Conservation (phyloP, 139 green algal genomes). For the Closterium sp. region DNA sequence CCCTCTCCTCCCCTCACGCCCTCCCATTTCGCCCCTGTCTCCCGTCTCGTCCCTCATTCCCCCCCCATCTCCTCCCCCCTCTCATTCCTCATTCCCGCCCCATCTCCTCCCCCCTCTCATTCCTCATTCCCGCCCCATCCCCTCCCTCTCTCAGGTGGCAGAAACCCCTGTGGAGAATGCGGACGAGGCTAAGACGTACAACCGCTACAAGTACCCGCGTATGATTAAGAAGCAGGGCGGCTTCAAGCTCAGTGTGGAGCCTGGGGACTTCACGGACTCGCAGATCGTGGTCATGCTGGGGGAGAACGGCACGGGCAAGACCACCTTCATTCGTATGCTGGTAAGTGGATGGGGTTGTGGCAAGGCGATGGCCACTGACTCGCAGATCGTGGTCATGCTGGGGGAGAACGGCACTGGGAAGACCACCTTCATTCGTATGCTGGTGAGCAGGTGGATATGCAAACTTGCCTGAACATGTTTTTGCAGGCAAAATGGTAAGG, state of each 20-base stretch:
- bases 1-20: no score
- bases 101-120: no score
- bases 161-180: slow-evolving; percentile 55
- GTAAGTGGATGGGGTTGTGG: background rate
- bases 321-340: slow-evolving; percentile 99
- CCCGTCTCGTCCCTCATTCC: background rate
- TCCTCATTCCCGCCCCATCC: background rate
- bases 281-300: slow-evolving; percentile 94
- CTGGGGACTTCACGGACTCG: slow-evolving; percentile 76
- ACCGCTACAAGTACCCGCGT: slow-evolving; percentile 84
- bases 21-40: background rate
- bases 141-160: slow-evolving; percentile 28
- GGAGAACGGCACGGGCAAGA: slow-evolving; percentile 99
- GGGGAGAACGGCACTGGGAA: slow-evolving; percentile 99
- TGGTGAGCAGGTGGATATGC: no score
- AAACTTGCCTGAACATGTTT: no score
- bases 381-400: slow-evolving; percentile 90
- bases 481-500: no score
- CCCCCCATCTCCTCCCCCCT: background rate
- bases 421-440: slow-evolving; percentile 99
- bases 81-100: no score
- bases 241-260: slow-evolving; percentile 69
- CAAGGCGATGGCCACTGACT: slow-evolving; percentile 11
- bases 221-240: slow-evolving; percentile 89
- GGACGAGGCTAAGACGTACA: slow-evolving; percentile 80